A percentile compares a stretch with the other conserved stretches of the same genome.
Conservation (phyloP, 2,329 filamentous ascomycete genomes). For the Colletotrichum musicola region DNA sequence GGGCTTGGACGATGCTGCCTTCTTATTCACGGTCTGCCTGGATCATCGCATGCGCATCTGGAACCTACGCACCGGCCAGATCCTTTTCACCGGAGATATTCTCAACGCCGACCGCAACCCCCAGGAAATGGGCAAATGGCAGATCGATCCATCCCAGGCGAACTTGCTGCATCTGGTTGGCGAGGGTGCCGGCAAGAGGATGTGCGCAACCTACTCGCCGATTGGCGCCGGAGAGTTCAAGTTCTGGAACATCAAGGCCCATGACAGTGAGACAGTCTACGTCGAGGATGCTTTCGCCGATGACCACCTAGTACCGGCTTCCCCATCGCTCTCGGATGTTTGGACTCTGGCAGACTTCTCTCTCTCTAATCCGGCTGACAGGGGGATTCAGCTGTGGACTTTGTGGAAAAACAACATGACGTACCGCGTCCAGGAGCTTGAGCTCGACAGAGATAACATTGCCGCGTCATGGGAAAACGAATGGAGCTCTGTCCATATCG, state of each 20-base stretch:
- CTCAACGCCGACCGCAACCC: slow-evolving; percentile 75
- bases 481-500: slow-evolving; percentile 79
- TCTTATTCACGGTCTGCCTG: slow-evolving; percentile 84
- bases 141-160: slow-evolving; percentile 82
- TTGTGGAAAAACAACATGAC: slow-evolving; percentile 88
- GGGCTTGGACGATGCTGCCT: slow-evolving; percentile 63
- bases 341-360: slow-evolving; percentile 86
- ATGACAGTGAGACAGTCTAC: slow-evolving; percentile 72
- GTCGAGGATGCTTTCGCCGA: slow-evolving; percentile 80
- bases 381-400: slow-evolving; percentile 75
- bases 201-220: slow-evolving; percentile 87
- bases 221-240: slow-evolving; percentile 92
- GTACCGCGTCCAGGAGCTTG: slow-evolving; percentile 80
- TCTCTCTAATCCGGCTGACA: slow-evolving; percentile 67
- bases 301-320: slow-evolving; percentile 73
- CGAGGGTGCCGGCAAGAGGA: slow-evolving; percentile 62
- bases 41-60: slow-evolving; percentile 92
- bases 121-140: slow-evolving; percentile 78
- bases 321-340: slow-evolving; percentile 77
- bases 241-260: slow-evolving; percentile 83
- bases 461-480: slow-evolving; percentile 71
- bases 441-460: slow-evolving; percentile 76
- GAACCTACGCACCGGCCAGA: slow-evolving; percentile 85
- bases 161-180: slow-evolving; percentile 82
- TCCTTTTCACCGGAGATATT: slow-evolving; percentile 83